Percentiles rank a stretch among this genome's conserved stretches.
Evolutionary conservation across 768 basidiomycete genomes (phyloP).

Genomic region (Cystofilobasidium bisporidii): DNA sequence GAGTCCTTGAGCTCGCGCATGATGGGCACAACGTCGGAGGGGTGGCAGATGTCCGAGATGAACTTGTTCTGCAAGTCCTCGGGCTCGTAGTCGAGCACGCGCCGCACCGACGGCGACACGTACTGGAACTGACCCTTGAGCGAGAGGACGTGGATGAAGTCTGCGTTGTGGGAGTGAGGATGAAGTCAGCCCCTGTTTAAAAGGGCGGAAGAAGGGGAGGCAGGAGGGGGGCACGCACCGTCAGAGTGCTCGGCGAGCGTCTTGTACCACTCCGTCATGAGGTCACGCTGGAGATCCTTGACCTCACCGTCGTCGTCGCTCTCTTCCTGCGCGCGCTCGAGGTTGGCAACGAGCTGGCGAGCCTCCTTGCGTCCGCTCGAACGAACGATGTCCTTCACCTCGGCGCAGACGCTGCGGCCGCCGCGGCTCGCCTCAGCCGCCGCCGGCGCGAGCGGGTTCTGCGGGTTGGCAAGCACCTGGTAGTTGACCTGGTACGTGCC

Average conservation of each 20-base stretch:
- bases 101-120: conserved; percentile 68
- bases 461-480: conserved; percentile 27
- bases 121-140: conserved; percentile 89
- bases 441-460: conserved; percentile 20
- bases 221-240: conserved; percentile 43
- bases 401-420: conserved; percentile 4
- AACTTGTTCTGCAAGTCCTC: conserved; percentile 69
- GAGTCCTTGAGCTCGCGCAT: conserved; percentile 75
- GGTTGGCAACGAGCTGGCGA: not conserved
- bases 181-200: not conserved
- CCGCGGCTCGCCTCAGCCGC: conserved; percentile 16
- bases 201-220: conserved; percentile 43
- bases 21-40: conserved; percentile 78
- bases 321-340: not conserved
- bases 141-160: conserved; percentile 82
- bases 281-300: conserved; percentile 11
- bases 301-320: not conserved
- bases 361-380: conserved; percentile 7
- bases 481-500: conserved; percentile 69
- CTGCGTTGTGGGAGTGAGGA: conserved; percentile 37
- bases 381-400: not conserved
- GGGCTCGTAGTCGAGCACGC: conserved; percentile 76
- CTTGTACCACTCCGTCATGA: conserved; percentile 27
- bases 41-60: conserved; percentile 74
- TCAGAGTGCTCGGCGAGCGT: conserved; percentile 41